Evolutionary conservation across 2,329 filamentous ascomycete genomes (phyloP), one percentile per base, ranked within the genome.

Genomic region (Podosphaera leucotricha): DNA sequence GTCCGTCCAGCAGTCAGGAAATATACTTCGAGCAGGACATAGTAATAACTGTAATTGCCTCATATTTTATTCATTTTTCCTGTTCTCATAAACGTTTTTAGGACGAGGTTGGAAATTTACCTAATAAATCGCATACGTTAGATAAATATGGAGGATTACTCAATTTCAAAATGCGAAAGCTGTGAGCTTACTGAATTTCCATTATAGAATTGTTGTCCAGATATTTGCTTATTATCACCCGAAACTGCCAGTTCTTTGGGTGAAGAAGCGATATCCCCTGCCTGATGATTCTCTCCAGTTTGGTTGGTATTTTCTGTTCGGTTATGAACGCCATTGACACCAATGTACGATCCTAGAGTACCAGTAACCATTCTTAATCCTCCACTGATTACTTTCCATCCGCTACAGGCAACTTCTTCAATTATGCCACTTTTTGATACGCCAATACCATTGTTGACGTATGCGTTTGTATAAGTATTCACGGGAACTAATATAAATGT

Each of bases 401-500:
- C 48, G 43, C 53, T 58, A 15, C 21, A n/a, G 10, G 21, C 22
- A 7, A 41, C 38, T 15, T 22, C 38, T 26, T 26, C 38, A 41
- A 41, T 26, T 6, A 41, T 24, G 8, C 22, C 15, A 33, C 55
- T 54, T 2, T 51, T 55, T 44, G 61, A 63, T 15, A 61, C 49
- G 4, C 61, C 26, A 15, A 54, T 10, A 1, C 56, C 50, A 46
- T 28, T 46, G 15, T 44, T 54, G 10, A 35, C 1, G 53, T 80
- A 80, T 1, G 75, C 74, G 20, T 72, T 66, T 1, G 67, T 68
- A 51, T 69, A 76, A 1, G 66, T 66, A 30, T 68, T 66, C 2
- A 84, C 70, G 0, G 83, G 83, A 0, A 87, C 70, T 40, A 94
- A 71, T 8, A 94, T 75, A 2, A 94, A 65, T 0, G 83, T 95